Conservation (phyloP, 495 filamentous ascomycete genomes). For the Thermothielavioides terrestris region DNA sequence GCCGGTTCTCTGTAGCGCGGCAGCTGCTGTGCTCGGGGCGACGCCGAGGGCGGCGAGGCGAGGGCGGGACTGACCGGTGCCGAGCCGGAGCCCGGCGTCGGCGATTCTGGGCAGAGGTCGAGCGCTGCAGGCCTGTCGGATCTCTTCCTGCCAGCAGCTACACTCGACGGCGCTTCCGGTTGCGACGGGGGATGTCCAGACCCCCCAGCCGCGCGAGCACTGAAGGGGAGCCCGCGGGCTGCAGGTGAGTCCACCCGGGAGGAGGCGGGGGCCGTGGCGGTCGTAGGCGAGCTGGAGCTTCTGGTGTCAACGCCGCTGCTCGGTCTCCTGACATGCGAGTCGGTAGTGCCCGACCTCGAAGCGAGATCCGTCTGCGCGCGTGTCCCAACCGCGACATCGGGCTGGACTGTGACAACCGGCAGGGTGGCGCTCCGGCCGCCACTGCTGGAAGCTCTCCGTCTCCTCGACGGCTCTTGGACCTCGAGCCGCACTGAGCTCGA, state of each 20-base stretch:
- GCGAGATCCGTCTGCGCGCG: slow-evolving; percentile 54
- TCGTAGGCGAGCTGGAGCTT: slow-evolving; percentile 29
- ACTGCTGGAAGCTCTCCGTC: slow-evolving; percentile 35
- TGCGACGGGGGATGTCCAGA: slow-evolving; percentile 8
- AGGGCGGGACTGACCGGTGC: slow-evolving; percentile 13
- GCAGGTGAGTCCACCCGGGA: slow-evolving; percentile 8
- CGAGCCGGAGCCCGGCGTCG: slow-evolving; percentile 11
- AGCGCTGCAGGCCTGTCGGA: slow-evolving; percentile 8
- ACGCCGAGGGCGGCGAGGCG: slow-evolving; percentile 9
- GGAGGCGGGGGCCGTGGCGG: slow-evolving; percentile 5
- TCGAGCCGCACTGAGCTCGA: slow-evolving; percentile 38
- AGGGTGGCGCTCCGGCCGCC: slow-evolving; percentile 37
- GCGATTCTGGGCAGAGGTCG: slow-evolving; percentile 4
- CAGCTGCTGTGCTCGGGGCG: slow-evolving; percentile 25
- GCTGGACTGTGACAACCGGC: slow-evolving; percentile 30
- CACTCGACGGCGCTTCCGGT: background rate
- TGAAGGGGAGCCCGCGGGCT: slow-evolving; percentile 15
- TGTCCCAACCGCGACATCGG: slow-evolving; percentile 29
- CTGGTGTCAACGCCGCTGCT: slow-evolving; percentile 37
- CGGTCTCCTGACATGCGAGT: slow-evolving; percentile 26
- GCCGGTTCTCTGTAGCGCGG: slow-evolving; percentile 58
- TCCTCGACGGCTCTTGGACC: slow-evolving; percentile 33
- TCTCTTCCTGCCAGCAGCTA: slow-evolving; percentile 1
- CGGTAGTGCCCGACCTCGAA: slow-evolving; percentile 34
- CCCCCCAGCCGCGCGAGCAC: slow-evolving; percentile 14